Evolutionary conservation across 2,329 filamentous ascomycete genomes (phyloP), one percentile per base, ranked within the genome.

Genomic region (Coccinonectria pachysandricola): DNA sequence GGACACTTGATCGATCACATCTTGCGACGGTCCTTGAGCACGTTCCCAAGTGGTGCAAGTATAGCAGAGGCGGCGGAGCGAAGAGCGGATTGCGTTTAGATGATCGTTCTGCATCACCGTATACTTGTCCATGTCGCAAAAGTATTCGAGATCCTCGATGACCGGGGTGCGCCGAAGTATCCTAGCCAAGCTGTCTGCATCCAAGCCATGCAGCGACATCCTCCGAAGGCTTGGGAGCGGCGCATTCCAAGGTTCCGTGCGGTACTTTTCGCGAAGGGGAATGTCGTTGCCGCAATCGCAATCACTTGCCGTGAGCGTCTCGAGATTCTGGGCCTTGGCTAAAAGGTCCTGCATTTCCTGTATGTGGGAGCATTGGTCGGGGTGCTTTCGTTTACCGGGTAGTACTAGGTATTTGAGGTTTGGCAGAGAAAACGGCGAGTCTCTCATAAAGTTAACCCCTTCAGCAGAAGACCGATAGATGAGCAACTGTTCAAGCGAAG

Each of bases 101-200:
- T 46, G 43, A 4, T 33, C 29, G 7, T 43, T 34, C 16, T 46
- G 43, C 6, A 46, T 34, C 6, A 43, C 32, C 3, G 43, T 46
- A 12, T 46, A 46, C 22, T 46, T 46, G 23, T 46, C 39, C 42
- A 46, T 44, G 12, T 46, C 43, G 20, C 43, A 46, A 11, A 46
- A 46, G 19, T 46, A 46, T 20, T 46, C 43, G 2, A 46, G 25
- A 5, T 46, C 43, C 23, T 46, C 43, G 2, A 46, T 19, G 3
- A 40, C 36, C 7, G 43, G 43, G 15, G 40, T 46, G 4, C 39
- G 40, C 3, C 30, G 29, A 8, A 46, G 37, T 2, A 46, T 46
- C 15, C 46, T 46, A 22, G 28, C 39, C 8, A 46, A 26, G 17
- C 44, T 46, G 4, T 43, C 43, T 3, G 43, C 39, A 6, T 46